phyloP scores from a whole-genome alignment of 768 basidiomycete species.

The Mycena alexandri region DNA sequence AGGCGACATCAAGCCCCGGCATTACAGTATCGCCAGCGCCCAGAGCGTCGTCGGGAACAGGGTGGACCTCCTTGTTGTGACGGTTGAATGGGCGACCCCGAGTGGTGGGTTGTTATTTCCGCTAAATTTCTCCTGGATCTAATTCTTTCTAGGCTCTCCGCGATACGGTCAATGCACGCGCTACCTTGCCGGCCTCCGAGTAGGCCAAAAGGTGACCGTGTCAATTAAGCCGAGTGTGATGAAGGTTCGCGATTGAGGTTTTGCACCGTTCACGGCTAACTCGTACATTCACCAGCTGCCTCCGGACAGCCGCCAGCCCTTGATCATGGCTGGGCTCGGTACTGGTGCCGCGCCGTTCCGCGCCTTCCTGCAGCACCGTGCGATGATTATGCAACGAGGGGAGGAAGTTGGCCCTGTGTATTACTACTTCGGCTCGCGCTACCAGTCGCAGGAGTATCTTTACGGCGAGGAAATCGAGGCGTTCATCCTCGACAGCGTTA shows the following conservation, averaged over 20 bases:
- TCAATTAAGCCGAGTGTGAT: constrained; percentile 99
- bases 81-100: constrained; percentile 93
- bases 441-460: constrained; percentile 95
- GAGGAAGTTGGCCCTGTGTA: constrained; percentile 90
- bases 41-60: constrained; percentile 96
- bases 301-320: constrained; percentile 83
- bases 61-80: constrained; percentile 95
- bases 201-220: constrained; percentile 95
- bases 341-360: constrained; percentile 99
- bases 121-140: constrained; percentile 1
- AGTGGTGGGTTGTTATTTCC: constrained; percentile 66
- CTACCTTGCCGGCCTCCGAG: constrained; percentile 86
- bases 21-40: constrained; percentile 97
- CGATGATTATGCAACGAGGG: constrained; percentile 81
- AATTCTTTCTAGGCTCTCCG: constrained; percentile 63
- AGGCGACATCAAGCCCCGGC: constrained; percentile 96
- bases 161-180: constrained; percentile 97
- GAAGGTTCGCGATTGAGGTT: constrained; percentile 75
- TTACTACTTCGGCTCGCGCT: constrained; percentile 99
- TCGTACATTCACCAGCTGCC: constrained; percentile 71
- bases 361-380: constrained; percentile 97
- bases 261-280: constrained; percentile 8
- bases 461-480: constrained; percentile 98
- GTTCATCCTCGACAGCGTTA: constrained; percentile 85
- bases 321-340: constrained; percentile 99